A percentile compares a stretch with the other conserved stretches of the same genome.
Evolutionary conservation across 2,329 filamentous ascomycete species (phyloP).

Genomic region (Paraconiothyrium sp.): DNA sequence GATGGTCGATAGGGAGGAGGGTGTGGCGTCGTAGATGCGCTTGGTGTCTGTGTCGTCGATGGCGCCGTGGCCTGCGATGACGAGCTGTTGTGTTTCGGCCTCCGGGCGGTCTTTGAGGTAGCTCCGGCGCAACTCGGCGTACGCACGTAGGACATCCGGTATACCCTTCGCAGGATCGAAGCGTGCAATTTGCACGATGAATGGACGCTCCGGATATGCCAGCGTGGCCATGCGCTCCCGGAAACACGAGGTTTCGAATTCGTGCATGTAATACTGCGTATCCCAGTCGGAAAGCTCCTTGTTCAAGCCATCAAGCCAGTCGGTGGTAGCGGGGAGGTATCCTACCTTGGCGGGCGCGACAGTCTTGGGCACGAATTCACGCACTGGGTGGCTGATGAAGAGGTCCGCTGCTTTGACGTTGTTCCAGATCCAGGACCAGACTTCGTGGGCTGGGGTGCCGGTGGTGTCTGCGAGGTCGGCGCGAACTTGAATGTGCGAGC

Average conservation of each 20-base stretch:
- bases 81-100: conserved; percentile 72
- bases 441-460: conserved; percentile 74
- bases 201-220: conserved; percentile 69
- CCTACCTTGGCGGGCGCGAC: conserved; percentile 74
- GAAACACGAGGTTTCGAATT: conserved; percentile 73
- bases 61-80: conserved; percentile 81
- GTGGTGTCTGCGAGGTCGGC: conserved; percentile 73
- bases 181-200: conserved; percentile 81
- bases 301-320: conserved; percentile 86
- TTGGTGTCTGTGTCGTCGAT: conserved; percentile 83
- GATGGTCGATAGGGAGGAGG: conserved; percentile 70
- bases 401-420: conserved; percentile 76
- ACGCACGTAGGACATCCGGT: conserved; percentile 77
- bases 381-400: conserved; percentile 85
- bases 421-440: conserved; percentile 80
- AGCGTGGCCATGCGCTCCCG: conserved; percentile 68
- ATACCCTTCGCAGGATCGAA: conserved; percentile 89
- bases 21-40: conserved; percentile 75
- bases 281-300: conserved; percentile 77
- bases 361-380: conserved; percentile 74
- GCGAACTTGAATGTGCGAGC: conserved; percentile 84
- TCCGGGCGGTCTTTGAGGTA: conserved; percentile 62
- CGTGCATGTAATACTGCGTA: conserved; percentile 75
- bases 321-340: conserved; percentile 82
- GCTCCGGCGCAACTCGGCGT: conserved; percentile 74